Conservation (phyloP, 768 basidiomycete genomes). For the Mycena maculata region DNA sequence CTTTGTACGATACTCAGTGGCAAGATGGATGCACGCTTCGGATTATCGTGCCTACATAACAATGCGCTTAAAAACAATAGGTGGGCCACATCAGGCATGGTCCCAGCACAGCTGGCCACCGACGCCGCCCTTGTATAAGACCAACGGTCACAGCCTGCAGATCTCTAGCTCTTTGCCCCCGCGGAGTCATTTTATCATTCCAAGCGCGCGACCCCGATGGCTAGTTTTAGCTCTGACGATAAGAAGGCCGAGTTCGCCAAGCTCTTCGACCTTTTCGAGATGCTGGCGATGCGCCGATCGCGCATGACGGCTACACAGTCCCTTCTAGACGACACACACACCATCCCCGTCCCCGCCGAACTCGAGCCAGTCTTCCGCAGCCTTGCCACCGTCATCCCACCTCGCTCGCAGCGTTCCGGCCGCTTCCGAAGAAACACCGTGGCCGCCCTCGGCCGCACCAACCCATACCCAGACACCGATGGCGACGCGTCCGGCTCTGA, state of each 20-base stretch:
- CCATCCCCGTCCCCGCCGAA: conserved; percentile 47
- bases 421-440: conserved; percentile 38
- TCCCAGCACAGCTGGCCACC: conserved; percentile 5
- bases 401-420: conserved; percentile 35
- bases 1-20: conserved; percentile 21
- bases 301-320: conserved; percentile 41
- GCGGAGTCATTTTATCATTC: conserved; percentile 18
- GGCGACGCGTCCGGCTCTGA: conserved; percentile 14
- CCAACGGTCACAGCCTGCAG: not conserved
- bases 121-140: conserved; percentile 15
- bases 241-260: conserved; percentile 64
- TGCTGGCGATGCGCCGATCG: conserved; percentile 58
- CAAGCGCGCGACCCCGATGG: conserved; percentile 1
- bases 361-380: conserved; percentile 43
- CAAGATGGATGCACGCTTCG: too few relatives aligned
- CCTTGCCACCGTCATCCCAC: conserved; percentile 37
- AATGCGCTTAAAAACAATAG: conserved; percentile 18
- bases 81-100: conserved; percentile 3
- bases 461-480: conserved; percentile 26
- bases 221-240: conserved; percentile 27
- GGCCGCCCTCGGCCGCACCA: conserved; percentile 28
- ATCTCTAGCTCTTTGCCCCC: conserved; percentile 16
- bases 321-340: conserved; percentile 44
- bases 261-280: conserved; percentile 66
- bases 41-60: not conserved